Conservation (phyloP, 441 rosid species). For the Populus tomentosa region DNA sequence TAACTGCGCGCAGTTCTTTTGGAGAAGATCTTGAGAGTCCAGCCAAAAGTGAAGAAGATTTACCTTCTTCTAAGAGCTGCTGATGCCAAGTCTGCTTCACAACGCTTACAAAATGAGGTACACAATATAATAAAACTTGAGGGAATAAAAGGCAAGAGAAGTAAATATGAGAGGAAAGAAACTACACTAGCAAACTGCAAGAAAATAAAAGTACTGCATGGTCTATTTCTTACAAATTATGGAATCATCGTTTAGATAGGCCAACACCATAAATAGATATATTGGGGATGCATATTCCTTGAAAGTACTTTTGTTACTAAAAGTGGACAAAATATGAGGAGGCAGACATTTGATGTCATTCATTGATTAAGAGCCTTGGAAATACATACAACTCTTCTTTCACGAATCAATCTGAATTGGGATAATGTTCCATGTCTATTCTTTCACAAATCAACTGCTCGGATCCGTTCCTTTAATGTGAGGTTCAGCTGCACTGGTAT, state of each 20-base stretch:
- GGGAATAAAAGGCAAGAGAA: background rate
- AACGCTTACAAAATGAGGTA: slow-evolving; percentile 58
- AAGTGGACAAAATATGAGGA: background rate
- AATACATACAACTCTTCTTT: too few relatives aligned
- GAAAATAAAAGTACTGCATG: too few relatives aligned
- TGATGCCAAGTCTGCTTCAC: slow-evolving; percentile 43
- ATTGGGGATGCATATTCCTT: too few relatives aligned
- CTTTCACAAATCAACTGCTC: too few relatives aligned
- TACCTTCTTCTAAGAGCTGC: slow-evolving; percentile 62
- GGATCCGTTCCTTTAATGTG: too few relatives aligned
- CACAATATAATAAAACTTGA: slow-evolving; percentile 4
- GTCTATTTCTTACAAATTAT: background rate
- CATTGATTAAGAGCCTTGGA: background rate
- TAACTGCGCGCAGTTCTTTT: slow-evolving; percentile 43
- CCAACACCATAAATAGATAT: too few relatives aligned
- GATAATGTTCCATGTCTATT: too few relatives aligned
- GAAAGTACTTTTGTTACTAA: background rate
- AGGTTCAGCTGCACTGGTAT: too few relatives aligned
- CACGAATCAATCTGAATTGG: too few relatives aligned
- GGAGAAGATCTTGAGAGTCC: slow-evolving; percentile 61
- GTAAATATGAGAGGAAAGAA: background rate
- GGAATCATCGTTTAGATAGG: too few relatives aligned
- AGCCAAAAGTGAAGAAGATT: slow-evolving; percentile 54
- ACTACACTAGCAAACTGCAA: too few relatives aligned
- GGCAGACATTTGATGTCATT: background rate